Evolutionary conservation across 2,329 filamentous ascomycete genomes (phyloP), one percentile per base, ranked within the genome.

Genomic region (Cladophialophora immunda): DNA sequence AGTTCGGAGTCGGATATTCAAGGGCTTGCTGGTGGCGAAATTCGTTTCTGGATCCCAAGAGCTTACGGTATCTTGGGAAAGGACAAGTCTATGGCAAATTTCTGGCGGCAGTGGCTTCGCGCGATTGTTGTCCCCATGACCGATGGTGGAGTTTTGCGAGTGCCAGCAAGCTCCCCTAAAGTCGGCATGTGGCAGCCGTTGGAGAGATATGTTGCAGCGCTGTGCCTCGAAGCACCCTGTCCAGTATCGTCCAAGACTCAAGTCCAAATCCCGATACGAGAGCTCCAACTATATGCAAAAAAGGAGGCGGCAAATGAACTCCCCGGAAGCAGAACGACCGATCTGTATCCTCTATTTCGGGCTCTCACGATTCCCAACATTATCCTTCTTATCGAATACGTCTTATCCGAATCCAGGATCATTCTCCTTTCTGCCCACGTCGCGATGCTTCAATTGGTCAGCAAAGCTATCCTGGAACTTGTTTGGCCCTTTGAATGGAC

Each of bases 21-120:
- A 76, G 95, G 95, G 22, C 84, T 99, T 68, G 98, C 94, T 0
- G 92, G 96, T 71, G 94, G 94, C 52, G 95, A 98, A 77, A 97
- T 93, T 61, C 95, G 94, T 1, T 89, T 98, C 67, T 99, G 95
- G 95, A 93, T 93, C 58, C 95, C 95, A 19, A 87, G 95, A 70
- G 93, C 94, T 1, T 99, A 97, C 76, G 95, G 95, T 66, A 90
- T 99, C 68, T 84, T 99, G 69, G 95, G 95, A 36, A 87, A 92
- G 69, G 95, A 99, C 76, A 85, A 85, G 13, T 90, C 89, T 67
- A 87, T 96, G 80, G 93, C 94, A 70, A 88, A 89, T 34, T 98
- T 99, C 80, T 99, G 94, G 94, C 98, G 98, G 79, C 95, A 99
- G 78, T 99, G 95, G 95, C 86, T 99, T 56, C 91, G 93, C 78